Percentiles rank a stretch among this genome's conserved stretches.
phyloP scores from a whole-genome alignment of 495 filamentous ascomycete species.

The Daldinia grandis region DNA sequence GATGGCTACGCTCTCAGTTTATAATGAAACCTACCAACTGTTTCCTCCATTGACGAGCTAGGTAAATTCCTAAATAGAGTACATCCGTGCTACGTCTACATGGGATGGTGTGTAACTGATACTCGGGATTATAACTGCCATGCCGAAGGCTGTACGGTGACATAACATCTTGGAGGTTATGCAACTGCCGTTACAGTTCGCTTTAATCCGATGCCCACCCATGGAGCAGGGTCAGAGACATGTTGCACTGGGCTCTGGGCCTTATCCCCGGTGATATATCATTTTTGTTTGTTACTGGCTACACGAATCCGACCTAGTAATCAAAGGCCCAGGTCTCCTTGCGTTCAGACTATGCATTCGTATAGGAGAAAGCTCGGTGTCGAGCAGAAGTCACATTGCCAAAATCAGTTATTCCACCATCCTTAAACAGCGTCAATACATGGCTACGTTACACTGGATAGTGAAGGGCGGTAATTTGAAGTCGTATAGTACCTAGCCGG shows the following conservation, averaged over 20 bases:
- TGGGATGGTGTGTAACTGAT: conserved; percentile 9
- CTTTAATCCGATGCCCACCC: conserved; percentile 4
- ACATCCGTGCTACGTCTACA: not conserved
- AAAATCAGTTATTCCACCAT: not conserved
- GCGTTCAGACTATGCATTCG: not conserved
- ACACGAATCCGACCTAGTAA: not conserved
- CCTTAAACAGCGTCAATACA: not conserved
- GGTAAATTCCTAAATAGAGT: not conserved
- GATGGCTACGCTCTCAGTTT: not conserved
- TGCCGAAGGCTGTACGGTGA: conserved; percentile 25
- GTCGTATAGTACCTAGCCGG: not conserved
- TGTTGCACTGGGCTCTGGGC: conserved; percentile 7
- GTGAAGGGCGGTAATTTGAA: not conserved
- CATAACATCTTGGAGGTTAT: conserved; percentile 25
- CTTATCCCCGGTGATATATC: not conserved
- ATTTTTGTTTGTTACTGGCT: not conserved
- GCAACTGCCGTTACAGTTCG: conserved; percentile 35
- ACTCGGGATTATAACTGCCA: conserved; percentile 7
- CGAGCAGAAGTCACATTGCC: not conserved
- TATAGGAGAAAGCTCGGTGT: conserved; percentile 33
- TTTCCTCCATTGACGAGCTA: not conserved
- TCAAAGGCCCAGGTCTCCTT: not conserved
- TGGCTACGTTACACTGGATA: not conserved
- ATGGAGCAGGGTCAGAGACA: conserved; percentile 18
- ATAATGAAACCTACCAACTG: not conserved